Base-by-base conservation (phyloP, 2,329 filamentous ascomycete species). In the Verticillium klebahnii region DNA sequence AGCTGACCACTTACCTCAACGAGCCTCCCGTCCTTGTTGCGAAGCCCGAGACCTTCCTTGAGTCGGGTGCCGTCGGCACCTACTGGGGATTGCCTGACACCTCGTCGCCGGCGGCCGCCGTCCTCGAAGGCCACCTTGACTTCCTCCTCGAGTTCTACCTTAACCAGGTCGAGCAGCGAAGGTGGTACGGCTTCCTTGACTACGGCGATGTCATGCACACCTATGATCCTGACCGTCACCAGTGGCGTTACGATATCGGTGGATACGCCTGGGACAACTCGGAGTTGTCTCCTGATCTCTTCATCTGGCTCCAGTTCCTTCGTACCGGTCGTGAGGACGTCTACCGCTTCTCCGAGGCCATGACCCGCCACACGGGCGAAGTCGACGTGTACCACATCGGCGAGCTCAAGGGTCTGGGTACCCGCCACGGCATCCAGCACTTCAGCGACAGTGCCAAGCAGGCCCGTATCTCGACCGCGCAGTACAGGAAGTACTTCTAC, bases 201-300 rank as follows among this genome's bases (percentile, higher is more conserved):
- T 77, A 86, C 60, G 86, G 86, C 2, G 86, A 89, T 65, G 78
- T 88, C 50, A 85, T 85, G 77, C 86, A 89, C 66, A 83, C 84
- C 0, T 88, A 88, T 63, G 85, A 89, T 58, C 65, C 69, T 0
- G 80, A 87, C 68, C 57, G 57, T n/a, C 39, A 88, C 64, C 77
- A 76, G 1, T 89, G 86, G 86, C 78, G 84, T 1, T 88, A 88
- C 61, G 86, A 89, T 56, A 71, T 88, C 19, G 86, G 86, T 3
- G 86, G 86, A 0, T 88, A 85, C 62, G 85, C 84, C 0, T 88
- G 86, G 86, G 85, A 88, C 57, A 88, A 88, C 67, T 85, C 82
- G 0, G 85, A 89, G 68, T 75, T 89, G 0, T 88, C 85, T 0
- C 83, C 86, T 0, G 85, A 88, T 66, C 71, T 88, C 2, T 88